Evolutionary conservation across 441 rosid species (phyloP).

Genomic region (Erodium texanum): DNA sequence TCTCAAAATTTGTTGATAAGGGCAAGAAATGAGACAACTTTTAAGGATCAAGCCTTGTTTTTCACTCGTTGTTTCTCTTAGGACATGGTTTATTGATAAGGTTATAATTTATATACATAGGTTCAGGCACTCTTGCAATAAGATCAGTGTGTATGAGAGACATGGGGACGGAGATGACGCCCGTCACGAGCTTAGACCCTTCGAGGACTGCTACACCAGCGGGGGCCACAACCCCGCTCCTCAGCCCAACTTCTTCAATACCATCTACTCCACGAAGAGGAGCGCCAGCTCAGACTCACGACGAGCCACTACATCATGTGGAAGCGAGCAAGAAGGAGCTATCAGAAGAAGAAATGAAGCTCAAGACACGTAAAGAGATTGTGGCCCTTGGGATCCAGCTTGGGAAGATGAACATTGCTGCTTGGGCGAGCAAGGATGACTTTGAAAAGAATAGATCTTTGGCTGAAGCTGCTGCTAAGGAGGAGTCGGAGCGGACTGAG

Average conservation of each 20-base stretch:
- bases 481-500: constrained; percentile 51
- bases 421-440: constrained; percentile 96
- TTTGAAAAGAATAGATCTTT: constrained; percentile 34
- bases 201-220: constrained; percentile 83
- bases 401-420: constrained; percentile 93
- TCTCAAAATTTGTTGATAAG: too few species aligned
- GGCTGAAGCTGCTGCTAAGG: constrained; percentile 18
- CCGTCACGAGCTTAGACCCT: constrained; percentile 84
- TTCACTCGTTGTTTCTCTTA: not conserved
- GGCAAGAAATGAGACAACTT: too few species aligned
- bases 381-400: constrained; percentile 81
- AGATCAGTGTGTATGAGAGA: constrained; percentile 95
- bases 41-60: not conserved
- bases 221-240: constrained; percentile 74
- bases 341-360: constrained; percentile 72
- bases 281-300: constrained; percentile 37
- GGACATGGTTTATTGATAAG: not conserved
- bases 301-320: not conserved
- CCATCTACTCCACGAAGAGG: constrained; percentile 79
- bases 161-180: constrained; percentile 99
- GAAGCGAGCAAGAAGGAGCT: constrained; percentile 42
- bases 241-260: constrained; percentile 39
- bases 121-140: constrained; percentile 52
- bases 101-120: too few species aligned
- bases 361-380: constrained; percentile 80